Evolutionary conservation across 345 rosid species (phyloP).

Genomic region (Eucalyptus sp.): DNA sequence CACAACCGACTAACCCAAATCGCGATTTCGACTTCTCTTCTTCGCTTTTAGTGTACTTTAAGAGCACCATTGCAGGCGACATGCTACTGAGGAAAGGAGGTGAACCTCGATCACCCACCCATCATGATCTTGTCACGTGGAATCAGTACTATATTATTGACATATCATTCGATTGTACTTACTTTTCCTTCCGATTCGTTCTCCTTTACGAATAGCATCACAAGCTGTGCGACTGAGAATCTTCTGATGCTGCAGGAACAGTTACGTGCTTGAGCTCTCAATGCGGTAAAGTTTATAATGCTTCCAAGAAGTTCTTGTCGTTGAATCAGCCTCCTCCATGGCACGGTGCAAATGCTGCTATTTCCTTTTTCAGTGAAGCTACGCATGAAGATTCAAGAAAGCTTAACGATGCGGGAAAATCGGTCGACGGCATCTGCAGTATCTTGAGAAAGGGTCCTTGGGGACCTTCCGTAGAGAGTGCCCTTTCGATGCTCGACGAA

Average conservation of each 20-base stretch:
- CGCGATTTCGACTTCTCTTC: background rate
- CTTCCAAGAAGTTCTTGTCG: constrained; percentile 20
- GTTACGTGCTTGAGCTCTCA: background rate
- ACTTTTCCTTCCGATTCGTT: background rate
- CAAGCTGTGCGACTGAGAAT: background rate
- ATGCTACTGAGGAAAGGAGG: background rate
- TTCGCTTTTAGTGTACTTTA: background rate
- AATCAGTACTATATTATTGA: background rate
- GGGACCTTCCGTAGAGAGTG: constrained; percentile 58
- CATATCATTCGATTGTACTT: background rate
- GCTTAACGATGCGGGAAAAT: constrained; percentile 14
- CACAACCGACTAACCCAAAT: background rate
- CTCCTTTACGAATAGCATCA: background rate
- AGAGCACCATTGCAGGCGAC: background rate
- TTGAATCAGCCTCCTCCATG: constrained; percentile 14
- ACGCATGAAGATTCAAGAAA: constrained; percentile 19
- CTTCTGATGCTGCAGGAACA: constrained; percentile 21
- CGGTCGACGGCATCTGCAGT: constrained; percentile 36
- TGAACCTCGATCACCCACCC: background rate
- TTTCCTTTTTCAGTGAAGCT: constrained; percentile 7
- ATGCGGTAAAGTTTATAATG: background rate
- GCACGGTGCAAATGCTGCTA: constrained; percentile 1
- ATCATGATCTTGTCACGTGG: background rate
- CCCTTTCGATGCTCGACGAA: constrained; percentile 34
- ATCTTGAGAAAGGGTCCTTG: constrained; percentile 55